Evolutionary conservation across 306 rosid genomes (phyloP).

Genomic region (Senna siamea): DNA sequence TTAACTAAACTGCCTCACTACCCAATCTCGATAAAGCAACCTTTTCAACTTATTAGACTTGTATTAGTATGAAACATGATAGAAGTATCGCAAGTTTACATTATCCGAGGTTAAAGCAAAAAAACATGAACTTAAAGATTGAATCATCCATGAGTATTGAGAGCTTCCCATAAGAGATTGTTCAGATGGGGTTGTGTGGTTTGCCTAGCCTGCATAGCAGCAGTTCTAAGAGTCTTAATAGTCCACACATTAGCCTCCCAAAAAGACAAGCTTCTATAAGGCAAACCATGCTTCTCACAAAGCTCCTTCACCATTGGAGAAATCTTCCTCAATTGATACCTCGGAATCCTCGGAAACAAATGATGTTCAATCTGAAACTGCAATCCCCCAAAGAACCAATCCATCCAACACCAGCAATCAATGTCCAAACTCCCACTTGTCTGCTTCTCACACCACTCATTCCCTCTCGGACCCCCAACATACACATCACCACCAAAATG

Average conservation of each 20-base stretch:
- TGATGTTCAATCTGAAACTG: conserved; percentile 66
- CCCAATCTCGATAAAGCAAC: too few relatives aligned
- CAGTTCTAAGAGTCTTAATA: conserved; percentile 48
- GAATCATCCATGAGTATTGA: conserved; percentile 64
- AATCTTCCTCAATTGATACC: conserved; percentile 60
- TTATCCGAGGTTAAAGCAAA: too few relatives aligned
- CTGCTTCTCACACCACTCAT: conserved; percentile 74
- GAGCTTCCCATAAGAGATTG: conserved; percentile 72
- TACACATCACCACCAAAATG: conserved; percentile 63
- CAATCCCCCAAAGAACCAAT: conserved; percentile 71
- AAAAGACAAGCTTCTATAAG: conserved; percentile 59
- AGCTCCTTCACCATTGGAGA: conserved; percentile 60
- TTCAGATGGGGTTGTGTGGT: conserved; percentile 39
- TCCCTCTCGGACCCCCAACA: conserved; percentile 55
- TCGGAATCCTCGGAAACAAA: conserved; percentile 57
- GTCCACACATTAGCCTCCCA: conserved; percentile 60
- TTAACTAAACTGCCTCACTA: too few relatives aligned
- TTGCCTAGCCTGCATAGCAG: conserved; percentile 55
- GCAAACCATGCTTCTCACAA: conserved; percentile 70
- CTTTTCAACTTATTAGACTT: too few relatives aligned
- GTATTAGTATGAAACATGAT: too few relatives aligned
- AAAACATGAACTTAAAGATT: too few relatives aligned
- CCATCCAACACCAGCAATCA: conserved; percentile 57
- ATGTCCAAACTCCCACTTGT: conserved; percentile 60
- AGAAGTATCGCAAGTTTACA: too few relatives aligned